phyloP scores from a whole-genome alignment of 169 alveolate genomes.

The Plasmodium coatneyi region DNA sequence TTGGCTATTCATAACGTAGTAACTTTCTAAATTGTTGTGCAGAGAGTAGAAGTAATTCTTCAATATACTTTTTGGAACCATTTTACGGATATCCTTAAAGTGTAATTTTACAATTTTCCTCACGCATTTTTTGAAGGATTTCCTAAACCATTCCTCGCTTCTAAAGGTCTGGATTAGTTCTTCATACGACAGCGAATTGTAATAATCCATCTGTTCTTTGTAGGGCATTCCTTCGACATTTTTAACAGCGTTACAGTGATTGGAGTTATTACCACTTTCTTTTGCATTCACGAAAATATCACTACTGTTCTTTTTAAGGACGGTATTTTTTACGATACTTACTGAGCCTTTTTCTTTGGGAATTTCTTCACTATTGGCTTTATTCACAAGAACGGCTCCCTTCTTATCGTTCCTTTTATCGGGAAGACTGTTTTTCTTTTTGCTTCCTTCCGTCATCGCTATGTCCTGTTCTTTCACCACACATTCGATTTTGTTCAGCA shows the following conservation, averaged over 20 bases:
- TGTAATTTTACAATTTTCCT: slow-evolving; percentile 24
- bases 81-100: slow-evolving; percentile 48
- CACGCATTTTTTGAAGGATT: slow-evolving; percentile 18
- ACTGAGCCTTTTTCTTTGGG: not conserved
- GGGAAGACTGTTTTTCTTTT: not conserved
- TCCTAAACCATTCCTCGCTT: slow-evolving; percentile 32
- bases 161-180: slow-evolving; percentile 37
- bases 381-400: not conserved
- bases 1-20: slow-evolving; percentile 19
- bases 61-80: slow-evolving; percentile 56
- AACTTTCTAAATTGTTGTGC: slow-evolving; percentile 36
- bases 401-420: not conserved
- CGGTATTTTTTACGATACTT: not conserved
- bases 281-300: not conserved
- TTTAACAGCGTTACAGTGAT: not conserved
- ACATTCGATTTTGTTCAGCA: slow-evolving; percentile 9
- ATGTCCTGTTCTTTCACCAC: not conserved
- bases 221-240: not conserved
- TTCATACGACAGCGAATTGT: slow-evolving; percentile 24
- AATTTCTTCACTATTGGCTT: not conserved
- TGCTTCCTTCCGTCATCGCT: not conserved
- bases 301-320: not conserved
- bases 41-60: slow-evolving; percentile 55
- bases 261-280: not conserved
- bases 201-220: not conserved